phyloP scores from a whole-genome alignment of 2,329 filamentous ascomycete genomes.

The Ophiosphaerella narmari region DNA sequence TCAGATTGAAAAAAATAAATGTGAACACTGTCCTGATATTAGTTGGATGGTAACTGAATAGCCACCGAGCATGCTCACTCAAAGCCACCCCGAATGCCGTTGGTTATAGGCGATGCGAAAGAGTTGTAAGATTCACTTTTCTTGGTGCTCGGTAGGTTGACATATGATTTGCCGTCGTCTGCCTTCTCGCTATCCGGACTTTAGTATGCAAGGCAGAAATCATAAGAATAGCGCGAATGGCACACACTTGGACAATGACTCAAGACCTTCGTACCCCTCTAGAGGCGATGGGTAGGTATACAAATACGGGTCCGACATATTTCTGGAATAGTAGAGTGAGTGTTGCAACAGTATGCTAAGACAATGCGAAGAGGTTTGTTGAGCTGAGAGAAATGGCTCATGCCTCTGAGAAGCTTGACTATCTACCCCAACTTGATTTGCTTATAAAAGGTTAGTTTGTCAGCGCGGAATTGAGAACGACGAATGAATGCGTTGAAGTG shows the following conservation, averaged over 20 bases:
- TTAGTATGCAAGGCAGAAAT: slow-evolving; percentile 6
- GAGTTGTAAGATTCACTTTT: slow-evolving; percentile 70
- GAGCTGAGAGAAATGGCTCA: not conserved
- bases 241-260: slow-evolving; percentile 56
- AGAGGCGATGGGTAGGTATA: slow-evolving; percentile 63
- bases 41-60: not conserved
- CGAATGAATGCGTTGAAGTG: not conserved
- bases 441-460: slow-evolving; percentile 23
- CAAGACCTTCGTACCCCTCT: slow-evolving; percentile 61
- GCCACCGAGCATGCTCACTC: slow-evolving; percentile 52
- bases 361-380: not conserved
- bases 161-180: slow-evolving; percentile 77
- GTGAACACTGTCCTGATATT: slow-evolving; percentile 59
- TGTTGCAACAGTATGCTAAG: not conserved
- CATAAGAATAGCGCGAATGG: not conserved
- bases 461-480: slow-evolving; percentile 35
- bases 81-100: slow-evolving; percentile 72
- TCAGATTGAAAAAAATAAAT: slow-evolving; percentile 77
- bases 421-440: not conserved
- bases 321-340: not conserved
- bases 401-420: too few species aligned
- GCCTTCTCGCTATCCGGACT: slow-evolving; percentile 56
- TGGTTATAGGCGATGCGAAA: slow-evolving; percentile 71
- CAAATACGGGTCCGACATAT: slow-evolving; percentile 49
- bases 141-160: slow-evolving; percentile 66